Conservation (phyloP, 192 early-diverging fungal genomes). For the Thamnidium elegans region DNA sequence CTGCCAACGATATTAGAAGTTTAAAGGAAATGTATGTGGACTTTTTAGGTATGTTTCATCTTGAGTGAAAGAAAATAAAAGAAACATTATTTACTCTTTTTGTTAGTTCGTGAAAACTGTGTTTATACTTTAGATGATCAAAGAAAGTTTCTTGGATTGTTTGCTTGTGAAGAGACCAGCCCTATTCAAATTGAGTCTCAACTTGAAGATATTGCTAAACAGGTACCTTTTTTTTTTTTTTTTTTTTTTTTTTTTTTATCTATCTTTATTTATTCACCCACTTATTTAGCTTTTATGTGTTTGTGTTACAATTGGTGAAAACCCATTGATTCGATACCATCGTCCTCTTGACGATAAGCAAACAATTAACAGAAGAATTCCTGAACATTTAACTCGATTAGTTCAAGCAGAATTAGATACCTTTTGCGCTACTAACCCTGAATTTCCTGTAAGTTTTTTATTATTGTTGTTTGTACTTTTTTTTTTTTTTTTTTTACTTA, state of each 20-base stretch:
- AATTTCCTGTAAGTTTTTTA: conserved; percentile 52
- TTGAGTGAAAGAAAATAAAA: neutral
- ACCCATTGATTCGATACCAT: conserved; percentile 91
- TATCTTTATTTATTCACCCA: too few species aligned
- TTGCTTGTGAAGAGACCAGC: conserved; percentile 10
- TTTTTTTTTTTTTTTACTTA: too few species aligned
- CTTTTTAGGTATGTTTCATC: conserved; percentile 61
- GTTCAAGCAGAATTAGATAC: conserved; percentile 86
- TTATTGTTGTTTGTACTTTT: too few species aligned
- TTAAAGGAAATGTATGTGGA: conserved; percentile 80
- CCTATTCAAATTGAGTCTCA: conserved; percentile 38
- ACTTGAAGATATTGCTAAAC: conserved; percentile 49
- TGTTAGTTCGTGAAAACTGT: conserved; percentile 31
- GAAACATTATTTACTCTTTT: neutral
- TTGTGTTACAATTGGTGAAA: conserved; percentile 83
- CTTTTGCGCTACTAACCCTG: conserved; percentile 62
- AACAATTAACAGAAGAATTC: conserved; percentile 55
- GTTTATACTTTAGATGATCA: conserved; percentile 33
- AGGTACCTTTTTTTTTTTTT: conserved; percentile 35
- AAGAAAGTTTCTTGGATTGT: conserved; percentile 25
- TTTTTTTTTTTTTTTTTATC: neutral
- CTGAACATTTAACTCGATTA: conserved; percentile 74
- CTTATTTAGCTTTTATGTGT: conserved; percentile 73
- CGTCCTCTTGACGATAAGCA: conserved; percentile 71
- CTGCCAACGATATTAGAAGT: conserved; percentile 56